Base-by-base conservation (phyloP, 768 basidiomycete genomes). In the Kwoniella heveanensis region DNA sequence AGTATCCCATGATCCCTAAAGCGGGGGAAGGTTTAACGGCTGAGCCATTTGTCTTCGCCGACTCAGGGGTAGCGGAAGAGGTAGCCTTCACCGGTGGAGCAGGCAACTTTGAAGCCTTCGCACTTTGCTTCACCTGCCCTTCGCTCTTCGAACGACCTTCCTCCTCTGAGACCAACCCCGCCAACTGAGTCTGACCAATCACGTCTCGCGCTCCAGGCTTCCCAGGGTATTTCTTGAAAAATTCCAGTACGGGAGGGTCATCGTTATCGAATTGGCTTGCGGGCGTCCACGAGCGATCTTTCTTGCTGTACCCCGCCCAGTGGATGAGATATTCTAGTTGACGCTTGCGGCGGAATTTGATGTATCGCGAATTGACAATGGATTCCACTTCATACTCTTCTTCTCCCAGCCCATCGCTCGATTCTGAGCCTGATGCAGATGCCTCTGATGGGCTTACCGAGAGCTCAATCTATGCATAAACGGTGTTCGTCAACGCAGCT, bases 381-480 rank as follows among this genome's bases (percentile, higher is more conserved):
- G 62, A 68, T 22, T 76, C 72, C 39, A 76, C 63, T 44, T 71
- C 67, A 46, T 71, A 76, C 50, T 76, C 71, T 49, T 72, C 68
- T 27, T 75, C 73, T 12, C 49, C 72, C 13, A 61, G 29, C 29
- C 47, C 57, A 21, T 65, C 66, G 54, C 57, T 60, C 15, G 68
- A 67, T 13, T 25, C 27, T 37, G 60, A 26, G n/a, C 61, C 24
- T n/a, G 68, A 44, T 1, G 49, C 37, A 19, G 67, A 29, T 37
- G 30, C 7, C 12, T 62, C 54, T 0, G 54, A 52, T 12, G 62
- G 54, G 19, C 55, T 29, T 2, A 54, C 26, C 47, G 62, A 63
- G 6, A 57, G 21, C 24, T 49, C 54, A 25, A 62, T 47, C 52
- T 62, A 36, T 2, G 32, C 37, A 47, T 10, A 12, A 37, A 10